phyloP scores from a whole-genome alignment of 2,329 filamentous ascomycete species.

The Mollisiaceae sp. region DNA sequence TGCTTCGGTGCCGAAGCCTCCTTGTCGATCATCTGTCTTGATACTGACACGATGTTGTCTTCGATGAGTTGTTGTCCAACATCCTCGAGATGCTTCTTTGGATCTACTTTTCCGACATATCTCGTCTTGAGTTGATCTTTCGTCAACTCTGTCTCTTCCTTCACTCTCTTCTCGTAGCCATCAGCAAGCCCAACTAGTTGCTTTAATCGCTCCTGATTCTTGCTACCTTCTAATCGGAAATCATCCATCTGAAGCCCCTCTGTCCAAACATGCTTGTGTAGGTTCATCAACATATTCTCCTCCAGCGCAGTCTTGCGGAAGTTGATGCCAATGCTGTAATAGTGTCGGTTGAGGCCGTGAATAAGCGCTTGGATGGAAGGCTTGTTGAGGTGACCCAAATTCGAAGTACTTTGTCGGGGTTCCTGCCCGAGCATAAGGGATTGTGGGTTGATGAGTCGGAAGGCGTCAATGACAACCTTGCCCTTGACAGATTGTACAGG shows the following conservation, averaged over 20 bases:
- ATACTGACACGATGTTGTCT: slow-evolving; percentile 99
- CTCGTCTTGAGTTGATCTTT: slow-evolving; percentile 98
- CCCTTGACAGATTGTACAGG: slow-evolving; percentile 99
- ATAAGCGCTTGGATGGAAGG: slow-evolving; percentile 99
- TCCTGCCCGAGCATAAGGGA: slow-evolving; percentile 98
- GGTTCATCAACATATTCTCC: slow-evolving; percentile 99
- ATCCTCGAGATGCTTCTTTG: slow-evolving; percentile 98
- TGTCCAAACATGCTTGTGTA: slow-evolving; percentile 99
- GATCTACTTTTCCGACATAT: slow-evolving; percentile 98
- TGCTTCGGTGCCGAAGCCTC: slow-evolving; percentile 90
- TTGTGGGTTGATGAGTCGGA: slow-evolving; percentile 97
- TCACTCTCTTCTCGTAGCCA: slow-evolving; percentile 97
- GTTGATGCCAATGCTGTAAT: slow-evolving; percentile 98
- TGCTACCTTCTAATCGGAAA: slow-evolving; percentile 81
- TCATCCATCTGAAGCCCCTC: slow-evolving; percentile 97
- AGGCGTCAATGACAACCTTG: slow-evolving; percentile 99
- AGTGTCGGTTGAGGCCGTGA: slow-evolving; percentile 96
- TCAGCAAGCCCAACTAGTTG: slow-evolving; percentile 88
- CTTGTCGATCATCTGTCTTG: slow-evolving; percentile 99
- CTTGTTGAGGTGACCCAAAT: slow-evolving; percentile 97
- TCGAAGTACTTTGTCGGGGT: slow-evolving; percentile 95
- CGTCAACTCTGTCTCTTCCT: slow-evolving; percentile 96
- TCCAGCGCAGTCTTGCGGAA: slow-evolving; percentile 97
- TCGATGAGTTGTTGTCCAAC: slow-evolving; percentile 97
- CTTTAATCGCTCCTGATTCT: slow-evolving; percentile 88